Evolutionary conservation across 352 stramenopile genomes (phyloP), one percentile per base, ranked within the genome.

Genomic region (Globisporangium sylvaticum): DNA sequence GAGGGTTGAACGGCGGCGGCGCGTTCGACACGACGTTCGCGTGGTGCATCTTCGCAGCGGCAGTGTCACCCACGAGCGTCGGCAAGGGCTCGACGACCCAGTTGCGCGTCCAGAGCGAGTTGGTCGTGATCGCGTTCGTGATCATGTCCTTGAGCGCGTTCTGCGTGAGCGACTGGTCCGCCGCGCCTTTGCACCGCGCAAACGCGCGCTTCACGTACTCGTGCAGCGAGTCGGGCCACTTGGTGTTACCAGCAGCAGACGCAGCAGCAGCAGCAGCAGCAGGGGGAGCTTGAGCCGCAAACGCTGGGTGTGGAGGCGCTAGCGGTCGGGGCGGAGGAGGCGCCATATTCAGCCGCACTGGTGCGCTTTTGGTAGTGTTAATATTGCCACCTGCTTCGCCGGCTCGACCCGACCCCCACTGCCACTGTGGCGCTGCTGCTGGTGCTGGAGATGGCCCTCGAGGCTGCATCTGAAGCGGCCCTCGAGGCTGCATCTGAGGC

Each of bases 161-260:
- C 65, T 96, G 87, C 10, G 87, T 92, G 48, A 94, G 72, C 37
- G 72, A 66, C 65, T 96, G 88, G 68, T 96, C 87, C 1, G 82
- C 72, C 18, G 82, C 78, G 37, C 81, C 87, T 39, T 90, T 91
- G 63, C 87, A 95, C 18, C 84, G 79, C 15, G 78, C 81, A 65
- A 96, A 96, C 27, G 87, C 88, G 1, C 85, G 81, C 72, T 95
- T 92, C 53, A 96, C 88, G 56, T 96, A 96, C 54, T 94, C 75
- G 25, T 96, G 86, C 1, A 96, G 74, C 2, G 86, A 74, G 42
- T 92, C 83, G 3, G 88, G 88, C 88, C 88, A 96, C 71, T 96
- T 94, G 52, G 72, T 78, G 62, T 77, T 89, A 32, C 71, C 71
- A 44, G 37, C 10, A 44, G 37, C 31, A 37, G 31, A 37, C 1